Base-by-base conservation (phyloP, 2,329 filamentous ascomycete species). In the Neofusicoccum kwambonambiense region DNA sequence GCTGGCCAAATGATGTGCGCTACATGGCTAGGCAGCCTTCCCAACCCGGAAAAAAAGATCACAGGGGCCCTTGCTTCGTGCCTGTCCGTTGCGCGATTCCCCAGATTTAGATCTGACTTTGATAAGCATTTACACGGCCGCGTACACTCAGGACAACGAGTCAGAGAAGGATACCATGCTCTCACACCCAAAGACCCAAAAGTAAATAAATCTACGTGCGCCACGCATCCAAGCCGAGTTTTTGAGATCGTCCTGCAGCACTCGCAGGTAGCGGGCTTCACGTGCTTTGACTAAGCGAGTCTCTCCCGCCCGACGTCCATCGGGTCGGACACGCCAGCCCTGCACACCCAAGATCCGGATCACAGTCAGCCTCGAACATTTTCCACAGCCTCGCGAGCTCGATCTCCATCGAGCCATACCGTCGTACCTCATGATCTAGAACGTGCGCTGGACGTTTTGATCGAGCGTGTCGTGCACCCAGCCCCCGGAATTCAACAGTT, bases 201-300 rank as follows among this genome's bases (percentile, higher is more conserved):
- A 9, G 11, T 12, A 60, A 2, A 45, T 31, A 19, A 19, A 35
- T 37, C 4, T 13, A 4, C 15, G 35, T 11, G 41, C 31, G 19
- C 17, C 31, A 17, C 42, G 56, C 17, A 37, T 45, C 42, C 22
- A 6, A 6, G 56, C 37, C 11, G 27, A 37, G 39, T 3, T 37
- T 60, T 47, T 13, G 27, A 47, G 42, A 37, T 37, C 6, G 56
- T 19, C 42, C 31, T 37, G 56, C 22, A 11, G 4, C 4, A 39
- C 11, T 35, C 22, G 9, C 34, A 11, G 11, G 50, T 37, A 52
- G 34, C 50, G 50, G 56, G 41, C 42, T 60, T 60, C 56, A 60
- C 56, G 56, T 60, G 56, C 41, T n/a, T 58, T 60, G 56, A 60
- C 56, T 52, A 52, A 60, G 56, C 56, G 56, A 60, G 56, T 37